Conservation (phyloP, 163 green algal genomes). For the Prototheca cutis region DNA sequence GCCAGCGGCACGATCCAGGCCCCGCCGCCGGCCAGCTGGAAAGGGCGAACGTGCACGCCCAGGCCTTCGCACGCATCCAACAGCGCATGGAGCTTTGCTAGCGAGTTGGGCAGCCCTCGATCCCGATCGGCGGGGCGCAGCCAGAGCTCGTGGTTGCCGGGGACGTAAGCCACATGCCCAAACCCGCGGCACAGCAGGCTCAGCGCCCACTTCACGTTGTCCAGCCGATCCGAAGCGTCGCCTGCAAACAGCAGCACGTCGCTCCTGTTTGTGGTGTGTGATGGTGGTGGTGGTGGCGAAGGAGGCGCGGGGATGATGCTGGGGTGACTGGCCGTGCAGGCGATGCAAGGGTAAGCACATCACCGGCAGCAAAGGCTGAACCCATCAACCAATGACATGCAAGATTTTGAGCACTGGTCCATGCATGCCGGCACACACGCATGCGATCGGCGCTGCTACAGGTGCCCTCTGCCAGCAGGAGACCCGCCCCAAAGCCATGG, state of each 20-base stretch:
- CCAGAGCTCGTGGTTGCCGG: conserved; percentile 56
- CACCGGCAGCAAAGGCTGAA: no score
- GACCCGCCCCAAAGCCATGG: no score
- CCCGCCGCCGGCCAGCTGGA: neutral
- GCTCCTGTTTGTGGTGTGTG: no score
- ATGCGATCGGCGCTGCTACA: no score
- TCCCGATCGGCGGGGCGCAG: conserved; percentile 7
- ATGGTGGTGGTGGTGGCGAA: no score
- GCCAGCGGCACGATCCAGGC: neutral
- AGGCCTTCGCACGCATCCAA: conserved; percentile 23
- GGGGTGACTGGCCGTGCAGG: no score
- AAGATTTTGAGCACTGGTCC: no score
- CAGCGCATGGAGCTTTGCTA: conserved; percentile 36
- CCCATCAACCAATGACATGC: no score
- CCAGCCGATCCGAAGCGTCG: conserved; percentile 42
- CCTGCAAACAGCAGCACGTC: conserved; percentile 29
- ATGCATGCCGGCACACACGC: no score
- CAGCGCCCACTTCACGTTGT: conserved; percentile 16
- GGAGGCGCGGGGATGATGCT: no score
- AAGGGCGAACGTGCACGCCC: neutral
- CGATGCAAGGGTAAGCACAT: no score
- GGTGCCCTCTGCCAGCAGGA: no score
- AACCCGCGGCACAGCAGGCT: conserved; percentile 29
- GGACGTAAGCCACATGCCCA: conserved; percentile 40
- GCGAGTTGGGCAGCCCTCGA: conserved; percentile 19